A percentile compares a stretch with the other conserved stretches of the same genome.
phyloP scores from a whole-genome alignment of 768 basidiomycete genomes.

The Agaricus subrufescens region DNA sequence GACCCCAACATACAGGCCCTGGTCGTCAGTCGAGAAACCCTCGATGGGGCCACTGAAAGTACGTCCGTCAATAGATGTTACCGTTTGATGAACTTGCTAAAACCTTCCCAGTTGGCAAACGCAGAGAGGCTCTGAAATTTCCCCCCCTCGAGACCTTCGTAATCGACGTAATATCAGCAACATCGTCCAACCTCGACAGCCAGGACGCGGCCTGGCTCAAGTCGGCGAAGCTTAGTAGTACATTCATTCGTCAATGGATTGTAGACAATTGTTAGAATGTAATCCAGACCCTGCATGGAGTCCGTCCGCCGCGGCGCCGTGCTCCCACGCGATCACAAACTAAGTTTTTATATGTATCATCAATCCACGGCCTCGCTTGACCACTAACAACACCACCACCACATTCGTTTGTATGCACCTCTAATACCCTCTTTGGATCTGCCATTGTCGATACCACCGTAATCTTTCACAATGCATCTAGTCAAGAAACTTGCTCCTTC shows the following conservation, averaged over 20 bases:
- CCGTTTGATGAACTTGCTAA: neutral
- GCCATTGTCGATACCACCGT: neutral
- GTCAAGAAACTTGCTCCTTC: neutral
- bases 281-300: slow-evolving; percentile 4
- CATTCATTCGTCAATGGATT: slow-evolving; percentile 89
- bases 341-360: neutral
- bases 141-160: slow-evolving; percentile 63
- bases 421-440: neutral
- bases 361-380: neutral
- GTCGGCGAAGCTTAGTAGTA: slow-evolving; percentile 90
- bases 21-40: slow-evolving; percentile 88
- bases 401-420: slow-evolving; percentile 11
- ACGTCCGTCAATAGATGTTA: slow-evolving; percentile 23
- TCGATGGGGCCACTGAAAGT: slow-evolving; percentile 72
- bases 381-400: neutral
- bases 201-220: slow-evolving; percentile 68
- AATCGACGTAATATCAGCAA: slow-evolving; percentile 86
- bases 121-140: slow-evolving; percentile 51
- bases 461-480: neutral
- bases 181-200: slow-evolving; percentile 50
- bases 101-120: slow-evolving; percentile 51
- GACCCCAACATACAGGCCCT: slow-evolving; percentile 89
- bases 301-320: neutral
- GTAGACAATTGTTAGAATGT: slow-evolving; percentile 23
- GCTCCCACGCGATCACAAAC: neutral